Base-by-base conservation (phyloP, 2,329 filamentous ascomycete genomes). In the Bretziella fagacearum region DNA sequence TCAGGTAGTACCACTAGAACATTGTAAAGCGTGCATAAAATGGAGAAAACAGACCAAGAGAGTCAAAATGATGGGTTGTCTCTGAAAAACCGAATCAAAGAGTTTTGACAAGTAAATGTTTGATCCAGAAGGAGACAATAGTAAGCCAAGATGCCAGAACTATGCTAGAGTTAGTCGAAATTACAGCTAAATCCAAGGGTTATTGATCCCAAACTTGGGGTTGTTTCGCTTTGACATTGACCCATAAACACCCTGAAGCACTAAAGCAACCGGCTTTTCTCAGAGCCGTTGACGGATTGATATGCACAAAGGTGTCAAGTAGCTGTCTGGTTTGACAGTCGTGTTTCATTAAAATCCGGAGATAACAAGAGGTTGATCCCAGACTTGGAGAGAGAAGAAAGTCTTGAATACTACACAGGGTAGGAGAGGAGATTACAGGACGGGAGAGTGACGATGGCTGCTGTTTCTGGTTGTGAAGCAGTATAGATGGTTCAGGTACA, bases 181-280 rank as follows among this genome's bases (percentile, higher is more conserved):
- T n/a, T n/a, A 20, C 35, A 22, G 17, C 2, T 3, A 10, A n/a
- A 20, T 8, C 18, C 18, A 23, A 39, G 35, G 35, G 35, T 39
- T 39, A 22, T 20, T 8, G 3, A 2, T 39, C 8, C 11, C 7
- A 39, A 39, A 39, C 35, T 39, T 18, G 35, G 18, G n/a, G 15
- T 17, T 22, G 35, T 39, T 39, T 39, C 35, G 35, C 35, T 39
- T 39, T 39, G 35, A 39, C 35, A 6, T 39, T 39, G 35, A 39
- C 15, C 35, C 35, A 39, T 39, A 23, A 39, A 39, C 18, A 39
- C 18, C 35, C 20, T 39, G 35, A 39, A 39, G 20, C 35, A 39
- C 35, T 22, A 39, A 39, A 23, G 20, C 18, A 39, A 39, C 35
- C 35, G 35, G 35, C 15, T 39, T 39, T 20, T 39, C 10, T 22